phyloP scores from a whole-genome alignment of 2,329 filamentous ascomycete species.

The Scedosporium apiospermum region DNA sequence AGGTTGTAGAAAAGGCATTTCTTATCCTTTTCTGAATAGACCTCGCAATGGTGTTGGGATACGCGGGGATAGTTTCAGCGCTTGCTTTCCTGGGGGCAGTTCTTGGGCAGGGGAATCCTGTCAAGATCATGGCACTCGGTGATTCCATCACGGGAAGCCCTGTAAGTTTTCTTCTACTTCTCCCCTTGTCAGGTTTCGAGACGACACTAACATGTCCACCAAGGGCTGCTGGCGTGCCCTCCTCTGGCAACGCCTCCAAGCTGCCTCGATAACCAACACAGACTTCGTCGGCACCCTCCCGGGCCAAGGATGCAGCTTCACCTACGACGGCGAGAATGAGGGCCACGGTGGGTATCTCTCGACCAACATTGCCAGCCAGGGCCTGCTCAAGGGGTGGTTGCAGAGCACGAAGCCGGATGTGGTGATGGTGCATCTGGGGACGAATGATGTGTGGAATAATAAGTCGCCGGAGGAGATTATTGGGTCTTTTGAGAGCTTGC shows the following conservation, averaged over 20 bases:
- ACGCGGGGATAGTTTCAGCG: neutral
- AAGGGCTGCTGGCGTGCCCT: constrained; percentile 29
- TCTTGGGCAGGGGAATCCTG: neutral
- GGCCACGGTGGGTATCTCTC: constrained; percentile 33
- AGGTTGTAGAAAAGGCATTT: too few species aligned
- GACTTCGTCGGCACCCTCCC: constrained; percentile 32
- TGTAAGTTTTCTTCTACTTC: neutral
- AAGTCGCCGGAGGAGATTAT: neutral
- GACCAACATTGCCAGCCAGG: constrained; percentile 29
- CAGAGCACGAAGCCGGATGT: constrained; percentile 26
- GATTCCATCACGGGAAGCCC: constrained; percentile 36
- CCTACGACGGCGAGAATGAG: constrained; percentile 27
- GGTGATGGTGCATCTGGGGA: constrained; percentile 36
- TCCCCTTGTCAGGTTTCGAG: neutral
- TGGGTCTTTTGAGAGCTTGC: neutral
- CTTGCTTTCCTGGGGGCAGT: neutral
- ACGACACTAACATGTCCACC: neutral
- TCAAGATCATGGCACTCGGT: constrained; percentile 18
- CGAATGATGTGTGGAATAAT: constrained; percentile 27
- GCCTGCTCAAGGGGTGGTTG: constrained; percentile 29
- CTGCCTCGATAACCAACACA: constrained; percentile 23
- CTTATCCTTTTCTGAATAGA: too few species aligned
- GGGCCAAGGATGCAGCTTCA: constrained; percentile 23
- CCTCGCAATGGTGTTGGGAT: neutral
- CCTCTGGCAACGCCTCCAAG: constrained; percentile 28